Conservation (phyloP, 176 grass and related monocot genomes). For the Cenchrus purpureus region DNA sequence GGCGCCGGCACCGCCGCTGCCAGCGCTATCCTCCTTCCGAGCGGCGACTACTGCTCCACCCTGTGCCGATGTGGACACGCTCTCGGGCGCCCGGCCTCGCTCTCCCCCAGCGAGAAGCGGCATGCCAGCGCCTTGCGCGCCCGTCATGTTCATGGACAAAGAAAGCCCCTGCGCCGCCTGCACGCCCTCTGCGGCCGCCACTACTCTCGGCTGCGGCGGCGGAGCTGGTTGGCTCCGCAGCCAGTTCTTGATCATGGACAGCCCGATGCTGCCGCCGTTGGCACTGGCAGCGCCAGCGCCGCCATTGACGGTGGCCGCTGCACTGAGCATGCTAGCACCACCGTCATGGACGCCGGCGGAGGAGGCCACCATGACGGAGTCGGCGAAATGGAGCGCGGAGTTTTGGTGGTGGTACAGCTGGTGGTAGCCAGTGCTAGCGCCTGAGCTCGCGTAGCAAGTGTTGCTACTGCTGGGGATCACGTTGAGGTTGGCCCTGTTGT, state of each 20-base stretch:
- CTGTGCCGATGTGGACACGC: constrained; percentile 38
- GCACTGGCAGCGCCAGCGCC: background rate
- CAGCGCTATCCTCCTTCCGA: constrained; percentile 35
- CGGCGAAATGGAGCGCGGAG: constrained; percentile 58
- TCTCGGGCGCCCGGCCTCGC: constrained; percentile 37
- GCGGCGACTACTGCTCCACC: background rate
- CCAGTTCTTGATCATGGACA: constrained; percentile 98
- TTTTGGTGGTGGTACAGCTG: constrained; percentile 47
- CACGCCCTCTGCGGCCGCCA: background rate
- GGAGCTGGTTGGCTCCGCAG: constrained; percentile 70
- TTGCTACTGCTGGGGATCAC: constrained; percentile 50
- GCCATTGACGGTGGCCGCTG: background rate
- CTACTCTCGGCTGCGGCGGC: constrained; percentile 21
- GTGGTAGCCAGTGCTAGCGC: constrained; percentile 48
- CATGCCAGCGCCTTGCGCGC: constrained; percentile 5
- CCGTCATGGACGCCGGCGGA: constrained; percentile 34
- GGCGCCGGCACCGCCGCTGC: constrained; percentile 32
- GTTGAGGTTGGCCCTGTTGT: constrained; percentile 41
- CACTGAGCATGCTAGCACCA: constrained; percentile 19
- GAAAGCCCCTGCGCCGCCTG: constrained; percentile 52
- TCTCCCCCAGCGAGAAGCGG: constrained; percentile 17
- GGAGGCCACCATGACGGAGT: constrained; percentile 54
- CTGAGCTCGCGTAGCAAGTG: constrained; percentile 43
- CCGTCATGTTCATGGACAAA: constrained; percentile 64
- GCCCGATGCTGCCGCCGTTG: constrained; percentile 54